phyloP scores from a whole-genome alignment of 2,329 filamentous ascomycete genomes.

The Akanthomyces dipterigenus region DNA sequence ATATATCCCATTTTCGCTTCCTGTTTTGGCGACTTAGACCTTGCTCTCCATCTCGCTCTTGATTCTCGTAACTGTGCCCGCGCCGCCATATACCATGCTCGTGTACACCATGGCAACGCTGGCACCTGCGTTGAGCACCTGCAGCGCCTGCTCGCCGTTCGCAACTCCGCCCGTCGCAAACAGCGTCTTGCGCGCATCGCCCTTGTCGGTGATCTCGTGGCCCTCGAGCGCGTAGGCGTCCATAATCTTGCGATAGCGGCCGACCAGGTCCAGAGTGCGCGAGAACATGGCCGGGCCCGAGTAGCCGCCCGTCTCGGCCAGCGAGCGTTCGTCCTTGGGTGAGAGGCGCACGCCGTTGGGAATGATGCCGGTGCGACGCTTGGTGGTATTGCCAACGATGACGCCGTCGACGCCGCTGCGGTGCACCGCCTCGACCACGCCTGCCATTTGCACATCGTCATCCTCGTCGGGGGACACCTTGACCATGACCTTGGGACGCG shows the following conservation, averaged over 20 bases:
- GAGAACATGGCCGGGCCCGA: constrained; percentile 87
- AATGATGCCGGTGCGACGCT: constrained; percentile 64
- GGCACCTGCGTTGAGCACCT: constrained; percentile 81
- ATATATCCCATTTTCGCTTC: background rate
- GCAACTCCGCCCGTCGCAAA: constrained; percentile 94
- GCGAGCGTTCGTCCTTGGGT: constrained; percentile 55
- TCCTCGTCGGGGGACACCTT: constrained; percentile 98
- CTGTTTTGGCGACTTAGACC: constrained; percentile 20
- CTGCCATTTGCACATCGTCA: constrained; percentile 72
- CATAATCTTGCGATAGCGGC: constrained; percentile 66
- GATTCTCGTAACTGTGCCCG: constrained; percentile 58
- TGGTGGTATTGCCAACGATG: constrained; percentile 96
- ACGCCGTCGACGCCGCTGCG: constrained; percentile 84
- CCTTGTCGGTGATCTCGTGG: constrained; percentile 25
- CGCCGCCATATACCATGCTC: constrained; percentile 57
- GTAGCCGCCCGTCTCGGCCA: constrained; percentile 79
- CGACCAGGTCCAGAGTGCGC: constrained; percentile 70
- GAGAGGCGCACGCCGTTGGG: constrained; percentile 61
- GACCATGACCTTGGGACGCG: constrained; percentile 74
- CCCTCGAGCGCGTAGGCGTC: constrained; percentile 39
- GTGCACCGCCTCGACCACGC: constrained; percentile 81
- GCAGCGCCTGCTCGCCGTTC: constrained; percentile 74
- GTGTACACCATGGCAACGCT: constrained; percentile 92
- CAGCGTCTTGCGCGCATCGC: constrained; percentile 62
- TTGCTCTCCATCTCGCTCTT: constrained; percentile 53